These are phyloP conservation scores for Plectosphaerella cucumerina DNA, from an alignment of 2,329 filamentous ascomycete genomes.

Conservation along the genomic window DNA sequence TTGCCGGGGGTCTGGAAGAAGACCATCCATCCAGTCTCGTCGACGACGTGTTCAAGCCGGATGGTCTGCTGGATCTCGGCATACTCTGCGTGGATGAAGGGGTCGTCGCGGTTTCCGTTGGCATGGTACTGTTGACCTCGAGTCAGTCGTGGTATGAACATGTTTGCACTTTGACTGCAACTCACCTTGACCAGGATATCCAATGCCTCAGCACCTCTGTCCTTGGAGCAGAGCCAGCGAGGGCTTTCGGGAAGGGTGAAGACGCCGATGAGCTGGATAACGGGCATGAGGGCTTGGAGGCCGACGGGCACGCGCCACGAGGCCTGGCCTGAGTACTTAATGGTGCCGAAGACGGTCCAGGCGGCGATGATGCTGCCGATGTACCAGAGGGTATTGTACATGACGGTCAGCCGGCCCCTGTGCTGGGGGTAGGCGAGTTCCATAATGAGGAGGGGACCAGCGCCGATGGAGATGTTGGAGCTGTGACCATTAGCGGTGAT, in stretches of 20 bases:
- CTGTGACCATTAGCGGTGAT: too few species aligned
- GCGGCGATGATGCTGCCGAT: conserved; percentile 19
- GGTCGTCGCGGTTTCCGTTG: conserved; percentile 7
- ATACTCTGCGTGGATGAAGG: conserved; percentile 12
- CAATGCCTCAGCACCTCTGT: conserved; percentile 9
- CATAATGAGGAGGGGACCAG: conserved; percentile 25
- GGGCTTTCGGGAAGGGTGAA: conserved; percentile 9
- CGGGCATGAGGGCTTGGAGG: conserved; percentile 17
- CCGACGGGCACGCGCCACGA: conserved; percentile 22
- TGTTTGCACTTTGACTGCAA: background rate
- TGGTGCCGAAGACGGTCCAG: conserved; percentile 22
- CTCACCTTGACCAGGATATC: conserved; percentile 11
- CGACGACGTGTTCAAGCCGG: conserved; percentile 30
- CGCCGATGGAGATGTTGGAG: background rate
- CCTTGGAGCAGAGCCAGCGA: background rate
- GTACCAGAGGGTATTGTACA: conserved; percentile 27
- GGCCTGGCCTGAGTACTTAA: conserved; percentile 14
- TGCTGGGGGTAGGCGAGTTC: conserved; percentile 30
- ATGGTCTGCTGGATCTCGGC: conserved; percentile 31
- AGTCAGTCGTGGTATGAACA: too few species aligned
- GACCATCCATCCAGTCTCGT: conserved; percentile 28
- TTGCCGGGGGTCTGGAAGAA: conserved; percentile 27
- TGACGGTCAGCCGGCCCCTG: conserved; percentile 23
- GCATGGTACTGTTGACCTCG: conserved; percentile 5
- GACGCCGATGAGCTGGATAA: conserved; percentile 17